Evolutionary conservation across 2,329 filamentous ascomycete genomes (phyloP), one percentile per base, ranked within the genome.

Genomic region (Colletotrichum theobromicola): DNA sequence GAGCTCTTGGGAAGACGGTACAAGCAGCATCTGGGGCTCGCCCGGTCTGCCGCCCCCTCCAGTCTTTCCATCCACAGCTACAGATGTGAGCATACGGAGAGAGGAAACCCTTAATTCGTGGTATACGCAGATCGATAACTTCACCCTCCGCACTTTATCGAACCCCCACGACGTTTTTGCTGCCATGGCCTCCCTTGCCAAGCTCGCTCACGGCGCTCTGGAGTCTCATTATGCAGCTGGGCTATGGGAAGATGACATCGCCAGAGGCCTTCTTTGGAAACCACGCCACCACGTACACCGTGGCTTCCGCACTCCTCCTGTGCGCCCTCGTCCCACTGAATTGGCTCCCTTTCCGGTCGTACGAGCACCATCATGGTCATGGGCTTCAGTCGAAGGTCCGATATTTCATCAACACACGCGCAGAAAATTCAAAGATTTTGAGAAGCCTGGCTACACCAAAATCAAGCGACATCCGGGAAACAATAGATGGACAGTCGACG

Each of bases 101-200:
- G 57, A 69, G 10, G 18, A 46, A 5, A 72, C 70, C 2, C 65
- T 72, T 5, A n/a, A 10, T 3, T 15, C 34, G 57, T 72, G 70
- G 70, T 72, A 72, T 58, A 15, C n/a, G 2, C 30, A 24, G n/a
- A 15, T 72, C 42, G 34, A 63, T 2, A 5, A 3, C 2, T 72
- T 34, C n/a, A 63, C 65, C 8, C 60, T 16, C 32, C 65, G 70
- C 2, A 67, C 26, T 21, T 21, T 72, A 12, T 72, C 70, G 18
- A 72, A 72, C 9, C 70, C 70, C 3, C 57, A 72, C 46, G 70
- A 72, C 30, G 42, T 72, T 12, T 72, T 72, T 15, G 70, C 57
- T 5, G 57, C 70, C 26, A 72, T 72, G 18, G 65, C 70, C n/a
- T 72, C 70, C 32, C 57, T 72, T 15, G 70, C 70, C 10, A 62